Base-by-base conservation (phyloP, 2,329 filamentous ascomycete genomes). In the Fusarium proliferatum region DNA sequence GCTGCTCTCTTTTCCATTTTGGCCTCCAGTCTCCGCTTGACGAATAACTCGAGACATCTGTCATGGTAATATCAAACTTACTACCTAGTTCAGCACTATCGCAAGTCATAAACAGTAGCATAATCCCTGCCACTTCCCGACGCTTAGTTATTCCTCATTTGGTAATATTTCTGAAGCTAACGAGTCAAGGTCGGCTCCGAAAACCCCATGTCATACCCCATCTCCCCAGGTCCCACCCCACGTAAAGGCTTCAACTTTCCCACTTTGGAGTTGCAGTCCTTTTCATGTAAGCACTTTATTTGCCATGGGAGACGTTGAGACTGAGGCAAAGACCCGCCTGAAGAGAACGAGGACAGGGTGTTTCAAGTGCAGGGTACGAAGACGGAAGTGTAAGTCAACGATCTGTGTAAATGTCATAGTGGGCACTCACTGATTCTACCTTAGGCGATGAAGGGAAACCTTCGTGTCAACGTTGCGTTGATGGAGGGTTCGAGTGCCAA, bases 401-500 rank as follows among this genome's bases (percentile, higher is more conserved):
- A 42, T 19, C 30, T 19, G 9, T 19, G 45, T 48, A 38, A 21
- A 26, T 38, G 38, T 36, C 36, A 56, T 23, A 21, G 28, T 46
- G 26, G 34, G 36, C 34, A 61, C 28, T 28, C 30, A 68, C 61
- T 56, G 64, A 69, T 64, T 64, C 28, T 49, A 30, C 26, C 23
- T 28, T 63, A 88, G 86, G 87, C 67, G 86, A 88, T 65, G 87
- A 88, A 77, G 79, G 79, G 19, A 88, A 86, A 71, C 87, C 87
- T 8, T 77, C 77, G 6, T 89, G 87, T 48, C 83, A 82, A 48
- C 85, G 86, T 69, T 88, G 87, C 65, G 76, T 82, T 21, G 80
- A 82, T 2, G 84, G 86, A 39, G 82, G 82, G 13, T 83, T 86
- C 36, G 81, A 85, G 46, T 88, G 87, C 76, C 82, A 83, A 41